Conservation (phyloP, 257 asterid genomes). For the Oldenlandia corymbosa region DNA sequence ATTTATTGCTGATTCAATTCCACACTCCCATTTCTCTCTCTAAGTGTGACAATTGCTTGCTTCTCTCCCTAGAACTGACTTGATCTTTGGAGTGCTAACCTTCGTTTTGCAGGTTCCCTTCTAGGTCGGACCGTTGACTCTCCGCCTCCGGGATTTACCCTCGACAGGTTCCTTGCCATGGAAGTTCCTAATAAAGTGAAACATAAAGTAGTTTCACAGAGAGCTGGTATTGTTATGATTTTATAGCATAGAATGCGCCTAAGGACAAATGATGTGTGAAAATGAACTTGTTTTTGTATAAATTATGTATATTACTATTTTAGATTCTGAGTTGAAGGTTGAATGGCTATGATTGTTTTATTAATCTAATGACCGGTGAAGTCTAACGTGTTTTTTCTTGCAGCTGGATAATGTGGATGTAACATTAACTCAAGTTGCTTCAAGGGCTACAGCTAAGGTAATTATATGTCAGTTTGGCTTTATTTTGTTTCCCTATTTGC, state of each 20-base stretch:
- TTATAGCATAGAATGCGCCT: background rate
- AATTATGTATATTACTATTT: background rate
- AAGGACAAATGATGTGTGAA: too few species aligned
- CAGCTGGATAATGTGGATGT: slow-evolving; percentile 61
- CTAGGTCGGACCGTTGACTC: too few species aligned
- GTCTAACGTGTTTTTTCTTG: slow-evolving; percentile 12
- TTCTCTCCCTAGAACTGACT: too few species aligned
- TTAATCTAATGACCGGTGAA: background rate
- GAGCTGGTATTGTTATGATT: background rate
- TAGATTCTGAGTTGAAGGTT: background rate
- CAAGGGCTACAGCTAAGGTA: slow-evolving; percentile 40
- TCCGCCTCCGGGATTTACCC: too few species aligned
- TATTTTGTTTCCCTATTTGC: background rate
- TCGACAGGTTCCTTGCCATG: too few species aligned
- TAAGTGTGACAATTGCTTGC: too few species aligned
- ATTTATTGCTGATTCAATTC: too few species aligned
- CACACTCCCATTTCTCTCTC: too few species aligned
- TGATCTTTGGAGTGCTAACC: too few species aligned
- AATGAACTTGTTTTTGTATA: too few species aligned
- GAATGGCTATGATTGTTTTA: background rate
- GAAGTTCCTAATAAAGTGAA: background rate
- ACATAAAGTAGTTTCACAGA: background rate
- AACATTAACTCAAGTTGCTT: slow-evolving; percentile 35
- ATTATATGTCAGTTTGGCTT: slow-evolving; percentile 15
- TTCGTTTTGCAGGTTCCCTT: too few species aligned